Percentiles rank a stretch among this genome's conserved stretches.
Conservation (phyloP, 495 filamentous ascomycete genomes). For the Chaetomium tenue region DNA sequence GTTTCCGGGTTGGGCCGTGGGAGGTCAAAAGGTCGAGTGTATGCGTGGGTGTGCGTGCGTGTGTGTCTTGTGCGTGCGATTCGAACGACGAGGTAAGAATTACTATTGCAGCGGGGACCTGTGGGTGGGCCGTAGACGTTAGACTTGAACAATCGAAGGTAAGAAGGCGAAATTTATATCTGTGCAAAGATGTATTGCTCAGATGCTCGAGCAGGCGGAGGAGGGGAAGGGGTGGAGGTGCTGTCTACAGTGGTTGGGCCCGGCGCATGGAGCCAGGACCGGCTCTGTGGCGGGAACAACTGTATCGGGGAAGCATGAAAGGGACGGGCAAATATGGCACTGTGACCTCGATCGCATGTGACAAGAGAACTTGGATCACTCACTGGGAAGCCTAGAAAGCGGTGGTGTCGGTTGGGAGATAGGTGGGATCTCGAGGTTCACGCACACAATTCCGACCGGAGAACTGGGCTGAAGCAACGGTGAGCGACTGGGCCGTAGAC, state of each 20-base stretch:
- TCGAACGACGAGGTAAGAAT: neutral
- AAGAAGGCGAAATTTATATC: neutral
- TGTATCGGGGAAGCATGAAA: slow-evolving; percentile 19
- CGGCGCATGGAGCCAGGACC: slow-evolving; percentile 21
- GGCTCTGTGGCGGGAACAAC: neutral
- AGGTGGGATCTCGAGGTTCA: slow-evolving; percentile 29
- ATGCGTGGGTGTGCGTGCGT: slow-evolving; percentile 17
- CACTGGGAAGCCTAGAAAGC: slow-evolving; percentile 38
- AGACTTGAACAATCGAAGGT: neutral
- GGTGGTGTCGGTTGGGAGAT: slow-evolving; percentile 33
- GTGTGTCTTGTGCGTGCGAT: slow-evolving; percentile 5
- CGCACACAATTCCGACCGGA: slow-evolving; percentile 25
- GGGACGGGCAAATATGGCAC: slow-evolving; percentile 20
- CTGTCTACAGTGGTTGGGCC: neutral
- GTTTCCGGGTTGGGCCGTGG: slow-evolving; percentile 22
- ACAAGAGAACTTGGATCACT: slow-evolving; percentile 37
- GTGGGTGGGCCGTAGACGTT: neutral
- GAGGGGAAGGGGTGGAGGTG: neutral
- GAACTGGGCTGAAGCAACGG: slow-evolving; percentile 19
- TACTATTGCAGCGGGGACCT: slow-evolving; percentile 3
- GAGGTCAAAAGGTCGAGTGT: slow-evolving; percentile 1
- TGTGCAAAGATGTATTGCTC: neutral
- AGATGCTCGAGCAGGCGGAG: slow-evolving; percentile 1
- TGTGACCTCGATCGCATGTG: slow-evolving; percentile 41
- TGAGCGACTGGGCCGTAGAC: slow-evolving; percentile 26